A percentile compares a stretch with the other conserved stretches of the same genome.
Evolutionary conservation across 352 stramenopile genomes (phyloP).

Genomic region (Pilasporangium apinafurcum): DNA sequence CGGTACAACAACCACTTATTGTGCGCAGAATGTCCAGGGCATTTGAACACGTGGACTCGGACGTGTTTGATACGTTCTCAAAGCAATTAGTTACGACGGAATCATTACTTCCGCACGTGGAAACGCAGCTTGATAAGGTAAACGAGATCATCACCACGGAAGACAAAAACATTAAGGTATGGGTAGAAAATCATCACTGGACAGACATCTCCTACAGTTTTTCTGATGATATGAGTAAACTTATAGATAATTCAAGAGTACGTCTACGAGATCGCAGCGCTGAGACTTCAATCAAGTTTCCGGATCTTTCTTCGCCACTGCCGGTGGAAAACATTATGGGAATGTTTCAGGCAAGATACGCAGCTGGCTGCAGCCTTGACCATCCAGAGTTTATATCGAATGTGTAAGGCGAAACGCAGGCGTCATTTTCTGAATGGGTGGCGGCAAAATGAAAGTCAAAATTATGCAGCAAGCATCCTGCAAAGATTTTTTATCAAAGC

Average conservation of each 20-base stretch:
- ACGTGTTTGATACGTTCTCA: conserved; percentile 58
- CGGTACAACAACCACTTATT: conserved; percentile 1
- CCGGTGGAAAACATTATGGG: conserved; percentile 34
- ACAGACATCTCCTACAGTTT: too few species aligned
- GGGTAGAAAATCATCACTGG: background rate
- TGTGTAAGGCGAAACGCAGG: conserved; percentile 17
- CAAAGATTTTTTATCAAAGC: conserved; percentile 11
- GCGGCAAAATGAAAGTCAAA: background rate
- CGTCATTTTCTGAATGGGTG: conserved; percentile 20
- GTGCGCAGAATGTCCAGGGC: conserved; percentile 9
- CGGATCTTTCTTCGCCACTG: conserved; percentile 26
- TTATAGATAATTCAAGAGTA: conserved; percentile 37
- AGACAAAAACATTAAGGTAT: conserved; percentile 43
- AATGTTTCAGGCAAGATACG: conserved; percentile 26
- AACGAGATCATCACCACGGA: conserved; percentile 33
- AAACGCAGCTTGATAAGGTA: conserved; percentile 19
- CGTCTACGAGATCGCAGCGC: conserved; percentile 28
- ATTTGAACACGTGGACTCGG: conserved; percentile 42
- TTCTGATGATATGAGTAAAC: too few species aligned
- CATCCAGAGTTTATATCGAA: conserved; percentile 38
- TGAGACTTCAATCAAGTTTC: conserved; percentile 30
- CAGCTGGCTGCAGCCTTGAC: conserved; percentile 27
- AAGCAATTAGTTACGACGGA: conserved; percentile 52
- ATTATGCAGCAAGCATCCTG: conserved; percentile 16
- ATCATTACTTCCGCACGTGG: conserved; percentile 42